phyloP scores from a whole-genome alignment of 1,139 yeast genomes.

The Candida sojae region DNA sequence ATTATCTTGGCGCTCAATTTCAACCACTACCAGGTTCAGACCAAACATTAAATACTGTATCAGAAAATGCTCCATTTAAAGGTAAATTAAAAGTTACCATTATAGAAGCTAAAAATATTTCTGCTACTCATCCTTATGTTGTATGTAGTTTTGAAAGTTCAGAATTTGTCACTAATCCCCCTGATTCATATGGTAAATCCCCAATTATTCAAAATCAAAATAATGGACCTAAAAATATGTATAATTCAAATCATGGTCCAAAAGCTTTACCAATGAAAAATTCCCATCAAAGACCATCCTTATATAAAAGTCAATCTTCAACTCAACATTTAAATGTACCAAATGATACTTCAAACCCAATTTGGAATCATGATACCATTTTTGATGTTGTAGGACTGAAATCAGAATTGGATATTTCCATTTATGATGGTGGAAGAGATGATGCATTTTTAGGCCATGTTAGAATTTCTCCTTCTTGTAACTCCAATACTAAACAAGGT shows the following conservation, averaged over 20 bases:
- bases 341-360: constrained; percentile 54
- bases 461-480: constrained; percentile 62
- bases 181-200: constrained; percentile 58
- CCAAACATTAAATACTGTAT: constrained; percentile 13
- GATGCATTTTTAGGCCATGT: constrained; percentile 88
- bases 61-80: constrained; percentile 42
- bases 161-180: constrained; percentile 84
- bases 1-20: constrained; percentile 7
- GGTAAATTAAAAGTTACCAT: constrained; percentile 84
- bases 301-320: constrained; percentile 67
- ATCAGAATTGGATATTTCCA: constrained; percentile 81
- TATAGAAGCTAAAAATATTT: constrained; percentile 67
- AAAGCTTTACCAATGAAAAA: constrained; percentile 20
- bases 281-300: constrained; percentile 36
- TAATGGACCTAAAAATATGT: constrained; percentile 12
- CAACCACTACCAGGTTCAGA: constrained; percentile 9
- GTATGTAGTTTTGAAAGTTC: constrained; percentile 93
- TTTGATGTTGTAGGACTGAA: constrained; percentile 88
- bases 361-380: constrained; percentile 88
- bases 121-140: constrained; percentile 76
- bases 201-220: constrained; percentile 34
- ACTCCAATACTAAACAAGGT: constrained; percentile 37
- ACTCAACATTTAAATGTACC: constrained; percentile 54
- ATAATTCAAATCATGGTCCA: constrained; percentile 17
- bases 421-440: constrained; percentile 80